Evolutionary conservation across 169 alveolate species (phyloP).

Genomic region (Theileria orientalis): DNA sequence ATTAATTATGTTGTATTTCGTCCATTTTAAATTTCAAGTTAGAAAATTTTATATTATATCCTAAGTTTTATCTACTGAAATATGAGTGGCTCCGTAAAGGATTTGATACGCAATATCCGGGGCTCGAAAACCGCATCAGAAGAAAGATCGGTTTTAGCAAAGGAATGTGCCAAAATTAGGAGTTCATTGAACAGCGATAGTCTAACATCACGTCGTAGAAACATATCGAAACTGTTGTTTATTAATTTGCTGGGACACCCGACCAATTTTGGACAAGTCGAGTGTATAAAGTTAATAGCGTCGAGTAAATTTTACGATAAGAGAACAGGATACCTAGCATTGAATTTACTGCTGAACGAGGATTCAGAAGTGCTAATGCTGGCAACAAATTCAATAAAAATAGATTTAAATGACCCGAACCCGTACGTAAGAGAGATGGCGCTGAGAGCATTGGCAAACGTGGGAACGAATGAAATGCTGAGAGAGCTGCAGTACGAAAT

Average conservation of each 20-base stretch:
- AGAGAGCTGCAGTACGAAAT: conserved; percentile 88
- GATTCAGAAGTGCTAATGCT: conserved; percentile 95
- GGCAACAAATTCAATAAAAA: conserved; percentile 96
- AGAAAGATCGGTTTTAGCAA: conserved; percentile 96
- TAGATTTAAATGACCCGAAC: conserved; percentile 91
- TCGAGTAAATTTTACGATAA: conserved; percentile 91
- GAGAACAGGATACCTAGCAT: conserved; percentile 97
- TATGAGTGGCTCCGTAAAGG: conserved; percentile 82
- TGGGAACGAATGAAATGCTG: conserved; percentile 97
- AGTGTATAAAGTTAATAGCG: conserved; percentile 95
- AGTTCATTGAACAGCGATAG: conserved; percentile 91
- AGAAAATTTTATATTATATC: no score
- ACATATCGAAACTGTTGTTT: conserved; percentile 96
- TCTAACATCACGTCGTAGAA: conserved; percentile 88
- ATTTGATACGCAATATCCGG: conserved; percentile 95
- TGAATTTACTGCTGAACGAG: conserved; percentile 95
- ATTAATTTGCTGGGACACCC: conserved; percentile 96
- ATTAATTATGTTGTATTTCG: neutral
- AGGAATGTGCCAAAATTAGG: conserved; percentile 97
- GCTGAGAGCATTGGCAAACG: conserved; percentile 96
- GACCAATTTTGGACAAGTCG: conserved; percentile 96
- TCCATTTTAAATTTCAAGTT: no score
- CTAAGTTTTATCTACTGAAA: neutral
- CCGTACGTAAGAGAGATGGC: conserved; percentile 95
- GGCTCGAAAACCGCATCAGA: conserved; percentile 99